Percentiles rank a stretch among this genome's conserved stretches.
Evolutionary conservation across 2,329 filamentous ascomycete species (phyloP).

Genomic region (Ascochyta clinopodiicola): DNA sequence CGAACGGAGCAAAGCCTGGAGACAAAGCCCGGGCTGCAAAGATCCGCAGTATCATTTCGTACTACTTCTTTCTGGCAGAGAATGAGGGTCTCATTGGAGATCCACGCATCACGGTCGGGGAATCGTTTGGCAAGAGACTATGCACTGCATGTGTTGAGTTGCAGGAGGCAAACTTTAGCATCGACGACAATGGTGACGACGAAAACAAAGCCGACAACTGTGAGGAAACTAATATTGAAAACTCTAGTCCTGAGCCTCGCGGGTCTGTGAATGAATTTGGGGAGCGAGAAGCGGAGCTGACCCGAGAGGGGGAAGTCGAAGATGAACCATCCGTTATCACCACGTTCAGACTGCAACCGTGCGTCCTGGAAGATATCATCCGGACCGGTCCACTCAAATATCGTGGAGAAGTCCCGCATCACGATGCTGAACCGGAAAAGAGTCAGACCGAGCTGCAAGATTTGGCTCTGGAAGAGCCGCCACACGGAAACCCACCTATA

Average conservation of each 20-base stretch:
- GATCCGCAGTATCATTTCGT: slow-evolving; percentile 12
- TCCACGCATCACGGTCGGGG: not conserved
- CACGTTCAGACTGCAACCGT: not conserved
- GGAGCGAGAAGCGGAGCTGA: not conserved
- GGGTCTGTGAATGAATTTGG: not conserved
- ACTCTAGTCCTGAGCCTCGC: not conserved
- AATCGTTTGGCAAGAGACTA: slow-evolving; percentile 2
- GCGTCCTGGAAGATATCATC: not conserved
- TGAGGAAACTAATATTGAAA: not conserved
- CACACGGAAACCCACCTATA: no score
- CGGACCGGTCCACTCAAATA: not conserved
- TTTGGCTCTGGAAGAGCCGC: not conserved
- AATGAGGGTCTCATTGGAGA: slow-evolving; percentile 12
- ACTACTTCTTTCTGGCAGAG: slow-evolving; percentile 23
- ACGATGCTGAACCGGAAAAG: not conserved
- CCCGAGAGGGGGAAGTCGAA: not conserved
- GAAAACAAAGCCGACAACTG: not conserved
- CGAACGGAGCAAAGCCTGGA: not conserved
- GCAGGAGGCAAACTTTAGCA: not conserved
- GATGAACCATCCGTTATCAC: not conserved
- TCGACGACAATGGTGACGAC: not conserved
- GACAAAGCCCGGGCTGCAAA: slow-evolving; percentile 6
- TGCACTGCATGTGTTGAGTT: slow-evolving; percentile 6
- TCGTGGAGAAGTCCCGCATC: not conserved
- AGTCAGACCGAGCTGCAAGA: no score